phyloP scores from a whole-genome alignment of 2,329 filamentous ascomycete genomes.

The Arthrobotrys megalospora region DNA sequence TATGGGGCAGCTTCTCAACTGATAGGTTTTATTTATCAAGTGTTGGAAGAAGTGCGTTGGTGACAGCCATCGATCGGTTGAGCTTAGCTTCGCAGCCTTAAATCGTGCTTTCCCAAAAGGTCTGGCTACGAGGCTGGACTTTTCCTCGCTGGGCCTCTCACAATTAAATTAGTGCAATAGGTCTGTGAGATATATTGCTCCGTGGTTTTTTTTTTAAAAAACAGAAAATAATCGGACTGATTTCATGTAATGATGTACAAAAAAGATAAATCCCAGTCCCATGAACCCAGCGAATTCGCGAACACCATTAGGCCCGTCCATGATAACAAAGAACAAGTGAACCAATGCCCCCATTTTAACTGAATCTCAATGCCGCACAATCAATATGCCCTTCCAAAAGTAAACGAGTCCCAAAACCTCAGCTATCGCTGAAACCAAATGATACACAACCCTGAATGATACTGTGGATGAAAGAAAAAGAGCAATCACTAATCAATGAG shows the following conservation, averaged over 20 bases:
- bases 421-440: not conserved
- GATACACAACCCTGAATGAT: conserved; percentile 9
- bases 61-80: too few species aligned
- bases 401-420: not conserved
- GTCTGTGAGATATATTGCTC: too few species aligned
- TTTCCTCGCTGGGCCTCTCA: too few species aligned
- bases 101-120: too few species aligned
- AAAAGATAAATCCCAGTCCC: not conserved
- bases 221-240: not conserved
- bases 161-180: too few species aligned
- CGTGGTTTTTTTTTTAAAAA: too few species aligned
- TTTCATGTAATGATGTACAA: conserved; percentile 6
- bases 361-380: conserved; percentile 24
- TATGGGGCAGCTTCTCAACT: too few species aligned
- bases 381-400: conserved; percentile 44
- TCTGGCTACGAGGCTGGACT: too few species aligned
- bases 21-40: too few species aligned
- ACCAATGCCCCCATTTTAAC: not conserved
- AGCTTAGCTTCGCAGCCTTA: too few species aligned
- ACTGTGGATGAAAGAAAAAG: conserved; percentile 13
- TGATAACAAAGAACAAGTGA: not conserved
- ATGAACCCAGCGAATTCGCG: not conserved
- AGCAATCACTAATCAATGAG: not conserved
- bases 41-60: conserved; percentile 10
- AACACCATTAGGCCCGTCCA: conserved; percentile 11